Evolutionary conservation across 441 rosid species (phyloP).

Genomic region (Croton setiger): DNA sequence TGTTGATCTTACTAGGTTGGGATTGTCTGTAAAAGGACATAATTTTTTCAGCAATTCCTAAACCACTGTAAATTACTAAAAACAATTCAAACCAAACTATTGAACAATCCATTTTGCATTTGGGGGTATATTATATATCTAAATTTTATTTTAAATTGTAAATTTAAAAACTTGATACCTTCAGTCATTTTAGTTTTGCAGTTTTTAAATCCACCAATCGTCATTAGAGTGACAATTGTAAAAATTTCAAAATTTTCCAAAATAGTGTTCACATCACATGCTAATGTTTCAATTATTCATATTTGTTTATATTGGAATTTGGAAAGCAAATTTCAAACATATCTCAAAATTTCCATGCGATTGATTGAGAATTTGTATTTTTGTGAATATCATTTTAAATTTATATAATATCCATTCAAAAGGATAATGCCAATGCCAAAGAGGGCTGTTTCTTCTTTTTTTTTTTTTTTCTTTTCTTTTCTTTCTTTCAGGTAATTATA

Average conservation of each 20-base stretch:
- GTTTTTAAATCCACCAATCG: too few species aligned
- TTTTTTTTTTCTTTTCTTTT: neutral
- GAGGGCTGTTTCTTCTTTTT: neutral
- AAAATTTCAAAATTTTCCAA: neutral
- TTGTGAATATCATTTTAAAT: neutral
- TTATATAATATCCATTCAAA: neutral
- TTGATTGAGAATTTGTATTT: neutral
- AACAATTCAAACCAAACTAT: too few species aligned
- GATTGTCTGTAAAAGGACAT: too few species aligned
- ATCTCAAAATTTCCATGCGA: conserved; percentile 4
- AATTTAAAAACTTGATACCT: too few species aligned
- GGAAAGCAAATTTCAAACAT: too few species aligned
- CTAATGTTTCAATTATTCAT: neutral
- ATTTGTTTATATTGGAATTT: neutral
- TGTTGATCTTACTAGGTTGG: too few species aligned
- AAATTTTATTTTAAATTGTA: too few species aligned
- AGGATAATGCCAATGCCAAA: neutral
- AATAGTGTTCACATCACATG: conserved; percentile 2
- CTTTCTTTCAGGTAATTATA: neutral
- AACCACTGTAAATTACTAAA: too few species aligned
- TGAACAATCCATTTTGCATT: too few species aligned
- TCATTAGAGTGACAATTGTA: neutral
- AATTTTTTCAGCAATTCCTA: too few species aligned
- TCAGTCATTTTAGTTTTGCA: too few species aligned
- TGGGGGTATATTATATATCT: too few species aligned